A percentile compares a stretch with the other conserved stretches of the same genome.
Conservation (phyloP, 2,329 filamentous ascomycete genomes). For the Fonsecaea monophora region DNA sequence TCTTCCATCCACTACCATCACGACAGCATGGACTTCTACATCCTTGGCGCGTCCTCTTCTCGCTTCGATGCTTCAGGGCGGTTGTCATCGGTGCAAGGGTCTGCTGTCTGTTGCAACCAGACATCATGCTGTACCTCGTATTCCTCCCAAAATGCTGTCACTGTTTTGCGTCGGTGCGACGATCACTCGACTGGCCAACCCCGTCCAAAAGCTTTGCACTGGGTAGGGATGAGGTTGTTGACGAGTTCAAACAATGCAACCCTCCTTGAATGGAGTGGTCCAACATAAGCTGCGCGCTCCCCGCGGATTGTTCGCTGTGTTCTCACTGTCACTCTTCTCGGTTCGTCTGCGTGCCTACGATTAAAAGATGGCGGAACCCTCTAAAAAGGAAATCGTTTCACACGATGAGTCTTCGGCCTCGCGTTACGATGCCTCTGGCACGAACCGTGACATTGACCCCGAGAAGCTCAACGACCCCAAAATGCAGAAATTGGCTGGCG, state of each 20-base stretch:
- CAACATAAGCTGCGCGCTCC: neutral
- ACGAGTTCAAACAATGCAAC: conserved; percentile 2
- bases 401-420: conserved; percentile 13
- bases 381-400: conserved; percentile 20
- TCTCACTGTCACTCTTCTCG: neutral
- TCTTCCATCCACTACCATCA: neutral
- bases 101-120: neutral
- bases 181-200: neutral
- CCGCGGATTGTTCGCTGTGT: neutral
- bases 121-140: neutral
- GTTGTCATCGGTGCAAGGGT: conserved; percentile 1
- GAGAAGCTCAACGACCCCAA: conserved; percentile 29
- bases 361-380: conserved; percentile 14
- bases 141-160: conserved; percentile 1
- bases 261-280: neutral
- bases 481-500: conserved; percentile 26
- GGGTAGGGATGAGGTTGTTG: neutral
- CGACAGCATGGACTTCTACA: neutral
- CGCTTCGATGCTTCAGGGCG: neutral
- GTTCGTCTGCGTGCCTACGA: neutral
- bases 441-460: conserved; percentile 19
- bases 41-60: conserved; percentile 4
- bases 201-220: neutral
- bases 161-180: conserved; percentile 10
- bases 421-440: conserved; percentile 7